Base-by-base conservation (phyloP, 805 yeast genomes). In the Hemisphaericaspora nanyangensis region DNA sequence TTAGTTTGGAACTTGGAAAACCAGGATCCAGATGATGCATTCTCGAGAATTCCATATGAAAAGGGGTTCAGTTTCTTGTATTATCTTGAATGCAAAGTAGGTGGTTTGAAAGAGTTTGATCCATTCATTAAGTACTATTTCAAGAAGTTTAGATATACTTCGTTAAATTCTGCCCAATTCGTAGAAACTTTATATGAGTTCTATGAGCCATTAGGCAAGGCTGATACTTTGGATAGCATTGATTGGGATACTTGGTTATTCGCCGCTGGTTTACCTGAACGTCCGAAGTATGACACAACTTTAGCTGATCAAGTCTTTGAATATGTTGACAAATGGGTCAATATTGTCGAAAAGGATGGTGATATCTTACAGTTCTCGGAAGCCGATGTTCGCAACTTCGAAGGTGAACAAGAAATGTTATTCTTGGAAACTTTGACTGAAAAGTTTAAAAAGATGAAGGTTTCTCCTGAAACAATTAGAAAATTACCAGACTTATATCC, bases 1-100 rank as follows among this genome's bases (percentile, higher is more conserved):
- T 47, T 58, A 32, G 48, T 56, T 3, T 55, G 58, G 58, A 51
- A 43, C 27, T 40, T 45, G 29, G 36, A 32, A 29, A 25, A 33
- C 20, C 39, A 37, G 25, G 48, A 41, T 36, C 47, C 44, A 31
- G 38, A 48, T 45, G 40, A 40, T 38, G 49, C 60, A 8, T 61
- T 57, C 47, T 61, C 67, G 10, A 48, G 49, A 31, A 54, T 61
- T 13, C 68, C 68, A 2, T 62, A 62, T 38, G 68, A 62, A 43
- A 62, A 62, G 45, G 68, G 68, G 6, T 61, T 59, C 48, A 52
- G 51, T 39, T 61, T 62, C 40, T 48, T 60, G 20, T 58, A 45
- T 38, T 51, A 55, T 40, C 42, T 60, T 31, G 66, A 60, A 45
- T 45, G 39, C 4, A 31, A 37, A 24, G 34, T 60, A 13, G 63